Conservation (phyloP, 2,329 filamentous ascomycete genomes). For the Neofusicoccum laricinum region DNA sequence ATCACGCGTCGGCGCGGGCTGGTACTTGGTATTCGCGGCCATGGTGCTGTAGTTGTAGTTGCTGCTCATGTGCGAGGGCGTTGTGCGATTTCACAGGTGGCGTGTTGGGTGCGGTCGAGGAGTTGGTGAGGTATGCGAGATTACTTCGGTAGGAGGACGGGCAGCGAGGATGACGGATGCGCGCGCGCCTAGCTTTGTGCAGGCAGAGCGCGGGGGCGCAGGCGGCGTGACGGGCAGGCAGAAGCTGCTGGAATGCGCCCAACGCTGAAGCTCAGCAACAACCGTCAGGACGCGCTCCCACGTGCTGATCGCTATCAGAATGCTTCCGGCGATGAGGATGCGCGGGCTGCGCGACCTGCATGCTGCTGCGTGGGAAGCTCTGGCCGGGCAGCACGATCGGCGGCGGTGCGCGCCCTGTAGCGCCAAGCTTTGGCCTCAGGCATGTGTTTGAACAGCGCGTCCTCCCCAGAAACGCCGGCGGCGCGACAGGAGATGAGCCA, state of each 20-base stretch:
- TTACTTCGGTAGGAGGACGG: not conserved
- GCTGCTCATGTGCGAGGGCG: not conserved
- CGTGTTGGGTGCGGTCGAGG: not conserved
- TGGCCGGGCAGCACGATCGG: conserved; percentile 8
- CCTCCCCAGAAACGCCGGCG: conserved; percentile 12
- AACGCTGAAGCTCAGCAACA: not conserved
- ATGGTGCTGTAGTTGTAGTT: conserved; percentile 14
- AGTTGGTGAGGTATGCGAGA: conserved; percentile 1
- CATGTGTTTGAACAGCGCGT: conserved; percentile 15
- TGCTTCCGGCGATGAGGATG: not conserved
- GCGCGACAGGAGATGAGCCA: conserved; percentile 16
- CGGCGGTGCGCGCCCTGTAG: not conserved
- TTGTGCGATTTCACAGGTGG: not conserved
- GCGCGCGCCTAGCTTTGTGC: conserved; percentile 9
- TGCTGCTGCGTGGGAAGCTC: not conserved
- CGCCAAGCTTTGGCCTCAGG: conserved; percentile 13
- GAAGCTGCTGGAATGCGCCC: conserved; percentile 12
- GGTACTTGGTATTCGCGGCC: conserved; percentile 68
- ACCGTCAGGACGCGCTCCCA: not conserved
- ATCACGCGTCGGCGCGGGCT: conserved; percentile 79
- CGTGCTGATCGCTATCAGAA: conserved; percentile 7
- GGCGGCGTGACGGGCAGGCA: conserved; percentile 8
- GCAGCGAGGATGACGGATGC: conserved; percentile 8
- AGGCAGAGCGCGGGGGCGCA: conserved; percentile 3
- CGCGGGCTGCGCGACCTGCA: not conserved